phyloP scores from a whole-genome alignment of 306 rosid species.

The Prunus davidiana region DNA sequence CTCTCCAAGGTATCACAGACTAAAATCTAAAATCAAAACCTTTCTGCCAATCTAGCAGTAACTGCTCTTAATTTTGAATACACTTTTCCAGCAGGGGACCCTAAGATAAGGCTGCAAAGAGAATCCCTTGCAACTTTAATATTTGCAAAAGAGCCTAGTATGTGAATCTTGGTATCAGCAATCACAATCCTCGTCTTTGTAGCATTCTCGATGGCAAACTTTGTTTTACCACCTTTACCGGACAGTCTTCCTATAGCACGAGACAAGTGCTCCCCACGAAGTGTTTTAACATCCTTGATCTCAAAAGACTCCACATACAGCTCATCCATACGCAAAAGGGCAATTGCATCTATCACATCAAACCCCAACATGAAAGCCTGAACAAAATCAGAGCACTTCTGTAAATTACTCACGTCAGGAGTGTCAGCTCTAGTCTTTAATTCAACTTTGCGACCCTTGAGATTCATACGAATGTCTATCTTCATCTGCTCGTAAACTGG shows the following conservation, averaged over 20 bases:
- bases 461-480: slow-evolving; percentile 70
- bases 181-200: slow-evolving; percentile 81
- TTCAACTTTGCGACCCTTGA: slow-evolving; percentile 82
- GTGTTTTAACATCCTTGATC: slow-evolving; percentile 86
- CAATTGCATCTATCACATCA: slow-evolving; percentile 79
- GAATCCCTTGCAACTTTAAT: slow-evolving; percentile 81
- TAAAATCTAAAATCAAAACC: slow-evolving; percentile 48
- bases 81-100: slow-evolving; percentile 85
- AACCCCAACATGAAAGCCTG: slow-evolving; percentile 90
- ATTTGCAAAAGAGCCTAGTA: slow-evolving; percentile 76
- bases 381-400: slow-evolving; percentile 85
- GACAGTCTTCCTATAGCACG: slow-evolving; percentile 87
- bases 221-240: slow-evolving; percentile 86
- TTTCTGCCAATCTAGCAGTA: slow-evolving; percentile 74
- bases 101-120: slow-evolving; percentile 79
- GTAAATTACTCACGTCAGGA: slow-evolving; percentile 73
- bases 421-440: slow-evolving; percentile 72
- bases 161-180: slow-evolving; percentile 85
- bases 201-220: slow-evolving; percentile 83
- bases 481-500: slow-evolving; percentile 84
- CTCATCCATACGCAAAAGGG: slow-evolving; percentile 79
- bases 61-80: slow-evolving; percentile 80
- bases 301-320: slow-evolving; percentile 86
- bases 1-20: not conserved
- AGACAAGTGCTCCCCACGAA: slow-evolving; percentile 79